phyloP scores from a whole-genome alignment of 129 eudicot genomes.

The Mikania micrantha region DNA sequence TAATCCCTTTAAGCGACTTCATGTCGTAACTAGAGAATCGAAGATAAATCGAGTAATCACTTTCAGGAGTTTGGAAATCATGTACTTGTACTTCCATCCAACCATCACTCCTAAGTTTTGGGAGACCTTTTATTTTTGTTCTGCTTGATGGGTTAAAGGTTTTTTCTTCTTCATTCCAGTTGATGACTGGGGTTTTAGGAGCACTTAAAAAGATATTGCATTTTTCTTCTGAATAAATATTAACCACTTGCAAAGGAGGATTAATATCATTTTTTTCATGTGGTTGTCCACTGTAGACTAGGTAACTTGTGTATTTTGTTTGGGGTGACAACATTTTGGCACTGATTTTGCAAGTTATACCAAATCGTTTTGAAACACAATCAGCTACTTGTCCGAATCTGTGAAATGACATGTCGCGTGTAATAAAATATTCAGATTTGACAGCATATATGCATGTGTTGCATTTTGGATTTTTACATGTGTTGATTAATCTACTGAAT shows the following conservation, averaged over 20 bases:
- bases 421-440: not conserved
- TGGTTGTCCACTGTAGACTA: not conserved
- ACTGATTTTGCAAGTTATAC: not conserved
- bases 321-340: not conserved
- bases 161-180: not conserved
- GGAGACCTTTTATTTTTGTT: not conserved
- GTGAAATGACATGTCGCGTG: not conserved
- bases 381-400: not conserved
- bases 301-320: not conserved
- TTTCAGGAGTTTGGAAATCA: not conserved
- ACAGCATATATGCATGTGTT: not conserved
- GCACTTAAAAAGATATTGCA: not conserved
- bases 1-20: not conserved
- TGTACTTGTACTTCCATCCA: not conserved
- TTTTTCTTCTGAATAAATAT: not conserved
- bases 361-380: too few relatives aligned
- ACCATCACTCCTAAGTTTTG: not conserved
- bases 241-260: not conserved
- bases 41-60: not conserved
- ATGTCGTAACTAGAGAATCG: not conserved
- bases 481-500: not conserved
- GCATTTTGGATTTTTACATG: not conserved
- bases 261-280: not conserved
- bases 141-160: not conserved
- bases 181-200: not conserved